Percentiles rank a stretch among this genome's conserved stretches.
Evolutionary conservation across 441 rosid genomes (phyloP).

Genomic region (Eruca vesicaria): DNA sequence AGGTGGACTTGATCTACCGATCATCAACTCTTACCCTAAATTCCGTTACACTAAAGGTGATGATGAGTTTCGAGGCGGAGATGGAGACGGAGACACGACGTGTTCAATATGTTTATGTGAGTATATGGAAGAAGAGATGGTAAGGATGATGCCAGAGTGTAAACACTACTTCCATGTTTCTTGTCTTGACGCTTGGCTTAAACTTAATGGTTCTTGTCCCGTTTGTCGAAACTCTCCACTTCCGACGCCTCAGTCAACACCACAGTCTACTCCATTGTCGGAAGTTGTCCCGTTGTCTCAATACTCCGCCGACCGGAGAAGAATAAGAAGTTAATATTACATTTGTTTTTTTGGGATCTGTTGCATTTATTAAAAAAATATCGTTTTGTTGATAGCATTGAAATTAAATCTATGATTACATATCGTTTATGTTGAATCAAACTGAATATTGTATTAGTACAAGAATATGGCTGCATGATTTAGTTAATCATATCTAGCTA

Average conservation of each 20-base stretch:
- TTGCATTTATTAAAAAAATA: not conserved
- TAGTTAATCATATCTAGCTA: not conserved
- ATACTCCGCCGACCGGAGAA: conserved; percentile 75
- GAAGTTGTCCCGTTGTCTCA: conserved; percentile 93
- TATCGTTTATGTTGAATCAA: too few species aligned
- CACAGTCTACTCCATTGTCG: conserved; percentile 86
- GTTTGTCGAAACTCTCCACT: conserved; percentile 83
- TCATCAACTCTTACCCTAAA: conserved; percentile 84
- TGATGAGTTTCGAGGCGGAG: conserved; percentile 2
- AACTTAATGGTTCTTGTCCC: conserved; percentile 92
- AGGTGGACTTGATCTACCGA: conserved; percentile 64
- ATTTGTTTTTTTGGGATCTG: not conserved
- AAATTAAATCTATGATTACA: too few species aligned
- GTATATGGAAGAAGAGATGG: conserved; percentile 77
- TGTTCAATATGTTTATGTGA: conserved; percentile 91
- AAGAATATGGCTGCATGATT: not conserved
- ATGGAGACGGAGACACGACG: conserved; percentile 33
- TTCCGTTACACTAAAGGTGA: conserved; percentile 51
- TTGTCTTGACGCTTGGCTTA: conserved; percentile 90
- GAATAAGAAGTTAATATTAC: conserved; percentile 43
- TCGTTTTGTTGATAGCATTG: not conserved
- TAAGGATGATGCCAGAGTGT: conserved; percentile 98
- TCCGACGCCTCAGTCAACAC: conserved; percentile 87
- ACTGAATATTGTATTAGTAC: too few species aligned
- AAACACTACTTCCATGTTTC: conserved; percentile 72